Base-by-base conservation (phyloP, 805 yeast species). In the Zygosaccharomyces siamensis region DNA sequence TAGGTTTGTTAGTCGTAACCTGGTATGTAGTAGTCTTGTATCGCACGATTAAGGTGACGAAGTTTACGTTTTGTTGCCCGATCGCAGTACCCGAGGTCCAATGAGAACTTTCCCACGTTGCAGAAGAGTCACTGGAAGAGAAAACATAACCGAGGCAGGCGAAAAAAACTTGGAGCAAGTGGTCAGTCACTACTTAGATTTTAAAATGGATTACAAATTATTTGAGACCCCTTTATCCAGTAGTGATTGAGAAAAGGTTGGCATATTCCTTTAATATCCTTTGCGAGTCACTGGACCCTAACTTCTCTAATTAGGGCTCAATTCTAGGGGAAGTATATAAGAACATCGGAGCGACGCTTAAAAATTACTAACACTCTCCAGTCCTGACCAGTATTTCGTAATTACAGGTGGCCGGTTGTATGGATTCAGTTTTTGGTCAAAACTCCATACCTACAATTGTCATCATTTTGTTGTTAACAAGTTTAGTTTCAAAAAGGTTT, bases 401-500 rank as follows among this genome's bases (percentile, higher is more conserved):
- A 18, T n/a, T 18, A 23, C 24, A 23, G 24, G 21, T 18, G 24
- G 23, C 37, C 21, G 28, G 23, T 44, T 30, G 28, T 37, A 35
- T 37, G 36, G 31, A 44, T 32, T 21, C 35, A 33, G 12, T 21
- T 31, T 50, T 53, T 20, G 50, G 51, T 26, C 37, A 48, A 18
- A 43, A 32, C 8, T 45, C 48, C 16, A 18, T 48, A 12, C 37
- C 48, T 18, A 48, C 54, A 12, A 32, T 53, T 14, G 20, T 53
- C 42, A 45, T 50, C 54, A 50, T 48, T 32, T 23, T 53, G 51
- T 28, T 50, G 26, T 39, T 46, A 31, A 43, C 50, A 10, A 51
- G 38, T 41, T 24, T 53, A 27, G 28, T 53, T 35, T 40, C 56
- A 18, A 48, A 51, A 48, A 50, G 54, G 21, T 43, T 49, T 33